Evolutionary conservation across 1,284 basidiomycete species (phyloP).

Genomic region (Acaromyces ingoldii): DNA sequence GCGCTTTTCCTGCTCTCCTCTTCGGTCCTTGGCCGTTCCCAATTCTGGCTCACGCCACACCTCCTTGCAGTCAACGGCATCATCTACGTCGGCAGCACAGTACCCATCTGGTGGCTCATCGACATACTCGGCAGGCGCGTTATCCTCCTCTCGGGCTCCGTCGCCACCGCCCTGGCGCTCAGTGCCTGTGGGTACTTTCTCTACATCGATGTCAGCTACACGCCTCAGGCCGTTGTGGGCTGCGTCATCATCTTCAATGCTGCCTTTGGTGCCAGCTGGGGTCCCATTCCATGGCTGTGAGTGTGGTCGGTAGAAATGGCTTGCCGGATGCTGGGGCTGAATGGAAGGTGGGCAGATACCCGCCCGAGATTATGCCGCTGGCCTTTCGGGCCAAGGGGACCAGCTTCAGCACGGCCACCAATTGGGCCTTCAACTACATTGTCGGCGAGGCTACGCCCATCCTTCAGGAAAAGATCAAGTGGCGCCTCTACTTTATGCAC

Average conservation of each 20-base stretch:
- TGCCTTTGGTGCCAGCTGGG: conserved; percentile 68
- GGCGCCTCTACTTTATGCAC: conserved; percentile 93
- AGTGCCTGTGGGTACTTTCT: conserved; percentile 84
- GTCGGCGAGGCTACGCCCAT: conserved; percentile 85
- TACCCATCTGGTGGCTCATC: conserved; percentile 81
- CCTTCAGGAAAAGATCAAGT: conserved; percentile 81
- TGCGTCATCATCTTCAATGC: conserved; percentile 82
- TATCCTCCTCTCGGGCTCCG: conserved; percentile 87
- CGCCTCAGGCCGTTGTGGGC: conserved; percentile 77
- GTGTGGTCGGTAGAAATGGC: background rate
- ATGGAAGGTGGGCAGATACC: background rate
- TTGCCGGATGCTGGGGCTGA: background rate
- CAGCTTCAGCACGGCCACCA: conserved; percentile 30
- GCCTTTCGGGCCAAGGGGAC: conserved; percentile 70
- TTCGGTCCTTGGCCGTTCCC: background rate
- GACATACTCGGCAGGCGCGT: conserved; percentile 84
- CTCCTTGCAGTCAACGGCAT: conserved; percentile 35
- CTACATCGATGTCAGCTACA: conserved; percentile 67
- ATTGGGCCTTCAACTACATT: conserved; percentile 46
- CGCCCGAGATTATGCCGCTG: conserved; percentile 62
- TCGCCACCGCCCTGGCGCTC: conserved; percentile 67
- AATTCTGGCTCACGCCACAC: background rate
- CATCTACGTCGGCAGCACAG: conserved; percentile 63
- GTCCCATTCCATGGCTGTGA: conserved; percentile 68
- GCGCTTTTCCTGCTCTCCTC: too few species aligned